Evolutionary conservation across 2,329 filamentous ascomycete species (phyloP), one percentile per base, ranked within the genome.

Genomic region (Furcasterigmium furcatum): DNA sequence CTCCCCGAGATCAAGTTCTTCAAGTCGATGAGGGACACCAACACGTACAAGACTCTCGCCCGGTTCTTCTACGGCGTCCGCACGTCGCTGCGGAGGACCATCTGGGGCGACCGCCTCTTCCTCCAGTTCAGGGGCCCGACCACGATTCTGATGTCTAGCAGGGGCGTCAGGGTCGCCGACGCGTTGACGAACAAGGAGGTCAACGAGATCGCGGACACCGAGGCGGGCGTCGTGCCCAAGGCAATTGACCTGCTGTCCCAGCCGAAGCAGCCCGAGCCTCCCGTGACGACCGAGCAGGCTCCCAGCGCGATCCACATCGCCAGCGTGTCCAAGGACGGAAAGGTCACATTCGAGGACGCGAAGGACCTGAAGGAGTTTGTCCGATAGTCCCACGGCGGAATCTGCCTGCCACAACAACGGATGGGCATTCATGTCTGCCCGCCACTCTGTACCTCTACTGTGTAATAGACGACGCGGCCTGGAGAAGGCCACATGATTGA

Each of bases 91-190:
- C 79, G 91, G 49, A 80, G 88, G 58, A 88, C 88, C 2, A 87
- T 99, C 46, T 97, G 91, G 89, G 94, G 94, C 19, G 94, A 99
- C 62, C 73, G 92, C 67, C 74, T 97, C 21, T 97, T 97, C 67
- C 72, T 99, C 25, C 87, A 88, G 59, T 96, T 99, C 62, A 80
- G 85, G 46, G 94, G 94, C 1, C 94, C 94, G 2, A 81, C 80
- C 6, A 96, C 88, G 3, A 80, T 99, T 41, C 76, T 97, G 36
- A 73, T 99, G 58, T 95, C 95, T 52, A 95, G 90, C 43, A 82
- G 92, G n/a, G 91, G 85, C 13, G 81, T 88, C 19, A 78, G 87
- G 14, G 71, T 95, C 36, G 83, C 81, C 44, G 92, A 99, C 53
- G 80, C 88, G 3, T 72, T 99, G 53, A 88, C 85, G 5, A 74